A percentile compares a stretch with the other conserved stretches of the same genome.
Conservation (phyloP, 2,329 filamentous ascomycete species). For the Neonectria sp. region DNA sequence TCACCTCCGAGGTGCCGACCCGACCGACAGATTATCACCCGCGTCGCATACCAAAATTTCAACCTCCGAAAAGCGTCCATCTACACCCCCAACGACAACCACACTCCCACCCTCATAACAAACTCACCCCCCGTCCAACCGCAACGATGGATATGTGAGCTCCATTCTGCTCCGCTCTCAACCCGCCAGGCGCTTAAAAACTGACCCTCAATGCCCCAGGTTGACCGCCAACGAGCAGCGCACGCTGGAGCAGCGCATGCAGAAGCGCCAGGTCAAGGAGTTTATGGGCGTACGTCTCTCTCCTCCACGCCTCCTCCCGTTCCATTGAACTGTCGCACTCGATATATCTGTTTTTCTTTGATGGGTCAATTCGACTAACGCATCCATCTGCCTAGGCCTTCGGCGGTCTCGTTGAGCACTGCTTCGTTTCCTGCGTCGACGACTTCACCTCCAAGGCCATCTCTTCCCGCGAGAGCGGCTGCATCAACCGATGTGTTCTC, state of each 20-base stretch:
- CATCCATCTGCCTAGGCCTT: constrained; percentile 51
- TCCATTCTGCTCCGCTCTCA: background rate
- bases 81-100: constrained; percentile 29
- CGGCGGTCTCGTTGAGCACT: constrained; percentile 76
- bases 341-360: background rate
- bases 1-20: constrained; percentile 26
- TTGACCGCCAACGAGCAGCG: constrained; percentile 87
- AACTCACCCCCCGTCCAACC: constrained; percentile 24
- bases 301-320: constrained; percentile 11
- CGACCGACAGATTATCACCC: constrained; percentile 38
- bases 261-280: constrained; percentile 98
- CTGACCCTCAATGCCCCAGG: constrained; percentile 52
- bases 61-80: constrained; percentile 36
- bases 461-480: constrained; percentile 88
- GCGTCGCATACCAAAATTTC: constrained; percentile 49
- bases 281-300: constrained; percentile 88
- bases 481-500: constrained; percentile 94
- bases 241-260: constrained; percentile 94
- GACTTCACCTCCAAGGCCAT: constrained; percentile 99
- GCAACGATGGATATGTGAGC: constrained; percentile 51
- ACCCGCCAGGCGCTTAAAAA: constrained; percentile 15
- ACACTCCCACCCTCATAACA: constrained; percentile 25
- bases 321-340: background rate
- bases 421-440: constrained; percentile 97
- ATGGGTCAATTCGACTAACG: constrained; percentile 3